Percentiles rank a stretch among this genome's conserved stretches.
These are phyloP conservation scores for Pichia sp. DNA, from an alignment of 1,139 yeast genomes.

Conservation along the genomic window DNA sequence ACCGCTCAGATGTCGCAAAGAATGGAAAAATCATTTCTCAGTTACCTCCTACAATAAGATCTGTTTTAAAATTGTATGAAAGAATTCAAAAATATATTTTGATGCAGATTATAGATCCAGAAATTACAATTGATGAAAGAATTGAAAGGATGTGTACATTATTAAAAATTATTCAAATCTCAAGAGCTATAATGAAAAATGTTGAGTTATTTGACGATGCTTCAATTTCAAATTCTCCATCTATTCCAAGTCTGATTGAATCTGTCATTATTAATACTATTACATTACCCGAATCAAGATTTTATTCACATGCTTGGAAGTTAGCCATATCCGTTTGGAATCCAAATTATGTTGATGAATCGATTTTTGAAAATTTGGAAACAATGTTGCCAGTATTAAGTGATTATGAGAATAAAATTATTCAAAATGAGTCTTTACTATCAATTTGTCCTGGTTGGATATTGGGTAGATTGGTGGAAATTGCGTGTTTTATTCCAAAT, in stretches of 20 bases:
- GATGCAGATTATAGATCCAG: conserved; percentile 59
- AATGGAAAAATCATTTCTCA: conserved; percentile 41
- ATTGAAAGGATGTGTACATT: conserved; percentile 65
- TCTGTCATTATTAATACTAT: conserved; percentile 72
- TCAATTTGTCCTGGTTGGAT: conserved; percentile 89
- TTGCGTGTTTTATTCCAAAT: conserved; percentile 62
- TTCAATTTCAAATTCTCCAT: conserved; percentile 34
- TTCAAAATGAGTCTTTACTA: conserved; percentile 26
- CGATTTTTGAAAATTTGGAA: conserved; percentile 14
- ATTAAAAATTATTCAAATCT: conserved; percentile 59
- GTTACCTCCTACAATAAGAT: conserved; percentile 67
- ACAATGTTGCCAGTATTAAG: conserved; percentile 12
- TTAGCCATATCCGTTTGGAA: conserved; percentile 38
- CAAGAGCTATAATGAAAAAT: conserved; percentile 63
- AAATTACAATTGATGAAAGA: conserved; percentile 51
- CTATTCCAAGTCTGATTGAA: conserved; percentile 82
- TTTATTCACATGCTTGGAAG: conserved; percentile 61
- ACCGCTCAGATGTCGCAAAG: conserved; percentile 30
- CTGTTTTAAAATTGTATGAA: conserved; percentile 59
- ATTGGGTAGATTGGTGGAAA: conserved; percentile 52
- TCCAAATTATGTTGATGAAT: conserved; percentile 5
- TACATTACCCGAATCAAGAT: conserved; percentile 73
- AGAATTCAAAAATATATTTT: conserved; percentile 62
- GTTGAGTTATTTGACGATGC: conserved; percentile 42
- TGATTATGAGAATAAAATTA: conserved; percentile 5